phyloP scores from a whole-genome alignment of 176 grass and related monocot species.

The Bothriochloa decipiens region DNA sequence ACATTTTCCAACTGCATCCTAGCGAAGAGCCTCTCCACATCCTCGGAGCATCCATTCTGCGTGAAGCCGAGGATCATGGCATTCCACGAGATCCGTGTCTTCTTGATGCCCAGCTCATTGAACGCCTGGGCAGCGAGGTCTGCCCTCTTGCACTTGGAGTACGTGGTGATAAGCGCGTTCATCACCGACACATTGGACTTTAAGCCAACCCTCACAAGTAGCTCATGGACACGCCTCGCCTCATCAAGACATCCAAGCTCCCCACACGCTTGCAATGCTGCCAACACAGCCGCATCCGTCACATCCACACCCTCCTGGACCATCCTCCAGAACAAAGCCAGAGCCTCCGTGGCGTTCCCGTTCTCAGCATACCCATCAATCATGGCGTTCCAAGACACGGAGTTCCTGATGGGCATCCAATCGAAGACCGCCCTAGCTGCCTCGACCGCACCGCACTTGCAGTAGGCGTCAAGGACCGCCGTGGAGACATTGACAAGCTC shows the following conservation, averaged over 20 bases:
- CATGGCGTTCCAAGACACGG: constrained; percentile 66
- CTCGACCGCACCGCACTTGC: constrained; percentile 52
- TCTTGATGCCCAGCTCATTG: constrained; percentile 40
- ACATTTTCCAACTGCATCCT: constrained; percentile 59
- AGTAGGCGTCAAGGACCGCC: constrained; percentile 59
- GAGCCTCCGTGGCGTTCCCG: constrained; percentile 44
- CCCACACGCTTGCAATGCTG: constrained; percentile 55
- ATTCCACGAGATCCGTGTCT: constrained; percentile 62
- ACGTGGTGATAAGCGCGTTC: constrained; percentile 72
- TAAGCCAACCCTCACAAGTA: constrained; percentile 43
- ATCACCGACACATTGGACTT: constrained; percentile 50
- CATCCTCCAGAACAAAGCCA: constrained; percentile 58
- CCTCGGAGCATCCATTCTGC: constrained; percentile 51
- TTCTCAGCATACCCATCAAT: constrained; percentile 55
- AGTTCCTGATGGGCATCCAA: constrained; percentile 50
- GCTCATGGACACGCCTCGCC: constrained; percentile 49
- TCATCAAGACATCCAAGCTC: constrained; percentile 56
- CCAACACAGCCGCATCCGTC: constrained; percentile 49
- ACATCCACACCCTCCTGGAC: constrained; percentile 47
- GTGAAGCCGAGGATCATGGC: constrained; percentile 66
- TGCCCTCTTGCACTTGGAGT: constrained; percentile 60
- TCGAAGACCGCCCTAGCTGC: constrained; percentile 32
- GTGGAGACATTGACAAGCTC: constrained; percentile 57
- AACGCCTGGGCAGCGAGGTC: constrained; percentile 56
- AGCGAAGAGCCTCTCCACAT: constrained; percentile 54